Percentiles rank a stretch among this genome's conserved stretches.
Conservation (phyloP, 441 rosid species). For the Viola pubescens region DNA sequence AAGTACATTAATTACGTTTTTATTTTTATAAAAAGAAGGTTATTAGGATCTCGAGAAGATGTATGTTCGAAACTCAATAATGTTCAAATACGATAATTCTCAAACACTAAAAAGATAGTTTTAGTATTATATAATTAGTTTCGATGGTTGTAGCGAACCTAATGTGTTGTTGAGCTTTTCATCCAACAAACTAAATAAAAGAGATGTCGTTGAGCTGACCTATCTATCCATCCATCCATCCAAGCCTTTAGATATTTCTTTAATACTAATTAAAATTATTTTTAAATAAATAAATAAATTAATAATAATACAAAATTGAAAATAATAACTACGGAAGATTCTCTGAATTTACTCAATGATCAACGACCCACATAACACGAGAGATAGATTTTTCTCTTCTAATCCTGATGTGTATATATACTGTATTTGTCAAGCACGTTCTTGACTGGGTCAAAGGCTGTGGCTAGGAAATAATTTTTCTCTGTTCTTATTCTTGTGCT, state of each 20-base stretch:
- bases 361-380: conserved; percentile 11
- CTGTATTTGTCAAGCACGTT: not conserved
- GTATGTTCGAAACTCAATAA: too few species aligned
- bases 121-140: too few species aligned
- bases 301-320: too few species aligned
- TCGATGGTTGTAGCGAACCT: conserved; percentile 48
- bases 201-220: too few species aligned
- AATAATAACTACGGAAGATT: conserved; percentile 25
- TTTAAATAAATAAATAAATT: not conserved
- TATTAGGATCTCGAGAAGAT: too few species aligned
- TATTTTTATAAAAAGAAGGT: too few species aligned
- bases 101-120: too few species aligned
- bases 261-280: not conserved
- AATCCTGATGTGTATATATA: not conserved
- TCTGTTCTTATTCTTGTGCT: not conserved
- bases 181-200: too few species aligned
- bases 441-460: conserved; percentile 42
- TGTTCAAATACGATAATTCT: too few species aligned
- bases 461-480: not conserved
- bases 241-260: not conserved
- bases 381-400: not conserved
- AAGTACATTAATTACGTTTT: too few species aligned
- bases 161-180: conserved; percentile 35
- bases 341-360: conserved; percentile 26
- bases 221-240: conserved; percentile 36